These are phyloP conservation scores for Eruca vesicaria DNA, from an alignment of 441 rosid species.

Conservation along the genomic window DNA sequence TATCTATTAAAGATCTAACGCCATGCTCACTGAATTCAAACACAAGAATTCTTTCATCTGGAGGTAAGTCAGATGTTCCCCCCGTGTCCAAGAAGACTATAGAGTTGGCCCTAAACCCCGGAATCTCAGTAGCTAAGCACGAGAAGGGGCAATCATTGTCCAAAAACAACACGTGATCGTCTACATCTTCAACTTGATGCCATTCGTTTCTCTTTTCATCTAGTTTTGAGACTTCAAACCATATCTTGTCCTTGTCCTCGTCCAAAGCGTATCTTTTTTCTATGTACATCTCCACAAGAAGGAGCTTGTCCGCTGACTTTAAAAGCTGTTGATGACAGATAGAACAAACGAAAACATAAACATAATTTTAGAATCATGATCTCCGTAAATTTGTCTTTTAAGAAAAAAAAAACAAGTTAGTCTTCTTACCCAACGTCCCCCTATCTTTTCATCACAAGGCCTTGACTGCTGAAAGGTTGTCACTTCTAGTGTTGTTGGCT, in stretches of 20 bases:
- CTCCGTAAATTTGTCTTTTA: too few species aligned
- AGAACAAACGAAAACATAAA: not conserved
- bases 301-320: not conserved
- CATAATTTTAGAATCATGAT: too few species aligned
- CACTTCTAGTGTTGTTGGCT: not conserved
- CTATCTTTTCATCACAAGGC: not conserved
- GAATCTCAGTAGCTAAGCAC: not conserved
- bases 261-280: not conserved
- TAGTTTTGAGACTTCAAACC: not conserved
- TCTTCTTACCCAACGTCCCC: not conserved
- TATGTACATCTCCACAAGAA: not conserved
- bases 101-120: not conserved
- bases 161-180: not conserved
- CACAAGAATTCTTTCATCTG: not conserved
- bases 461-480: not conserved
- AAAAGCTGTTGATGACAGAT: not conserved
- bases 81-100: not conserved
- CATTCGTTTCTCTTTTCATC: not conserved
- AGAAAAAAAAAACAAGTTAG: not conserved
- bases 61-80: not conserved
- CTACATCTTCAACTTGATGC: not conserved
- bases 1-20: not conserved
- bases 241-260: not conserved
- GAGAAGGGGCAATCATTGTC: not conserved
- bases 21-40: not conserved